Evolutionary conservation across 192 early-diverging fungal species (phyloP), one percentile per base, ranked within the genome.

Genomic region (Entomortierella lignicola): DNA sequence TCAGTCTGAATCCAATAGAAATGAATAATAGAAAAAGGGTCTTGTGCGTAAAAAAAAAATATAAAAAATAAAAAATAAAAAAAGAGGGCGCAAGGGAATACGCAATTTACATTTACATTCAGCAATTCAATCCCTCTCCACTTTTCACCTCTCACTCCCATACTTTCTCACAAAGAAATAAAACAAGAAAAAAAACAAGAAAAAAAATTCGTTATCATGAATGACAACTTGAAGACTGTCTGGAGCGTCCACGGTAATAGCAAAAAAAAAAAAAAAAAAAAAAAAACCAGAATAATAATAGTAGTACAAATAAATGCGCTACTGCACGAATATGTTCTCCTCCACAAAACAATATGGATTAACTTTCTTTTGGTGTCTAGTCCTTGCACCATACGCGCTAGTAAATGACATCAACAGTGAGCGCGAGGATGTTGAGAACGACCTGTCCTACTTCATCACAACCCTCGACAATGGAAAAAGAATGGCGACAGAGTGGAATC

Each of bases 211-310:
- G n/a, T n/a, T n/a, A n/a, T n/a, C n/a, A n/a, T n/a, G n/a, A n/a
- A n/a, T n/a, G n/a, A n/a, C n/a, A n/a, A n/a, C n/a, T 42, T 42
- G 6, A 13, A 42, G 39, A 42, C 6, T 42, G 6, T 63, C 31
- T 77, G 66, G 73, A 77, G 73, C 34, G 60, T 77, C 26, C 66
- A 77, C 42, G 66, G 73, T 75, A 74, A 60, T 20, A 30, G 48
- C 3, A 57, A 55, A 66, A 30, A 18, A 42, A 29, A 55, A 47
- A 47, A 11, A 47, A 47, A 15, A 47, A 47, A 11, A 20, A 20
- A 15, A 20, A 5, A 47, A 47, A 47, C 2, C 31, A n/a, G 12
- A 51, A 27, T 51, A 0, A 43, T 39, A n/a, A 2, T 10, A 13
- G 10, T 39, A 23, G n/a, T n/a, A n/a, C n/a, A n/a, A n/a, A n/a